Percentiles rank a stretch among this genome's conserved stretches.
Evolutionary conservation across 306 rosid genomes (phyloP).

Genomic region (Cucumis cinereus): DNA sequence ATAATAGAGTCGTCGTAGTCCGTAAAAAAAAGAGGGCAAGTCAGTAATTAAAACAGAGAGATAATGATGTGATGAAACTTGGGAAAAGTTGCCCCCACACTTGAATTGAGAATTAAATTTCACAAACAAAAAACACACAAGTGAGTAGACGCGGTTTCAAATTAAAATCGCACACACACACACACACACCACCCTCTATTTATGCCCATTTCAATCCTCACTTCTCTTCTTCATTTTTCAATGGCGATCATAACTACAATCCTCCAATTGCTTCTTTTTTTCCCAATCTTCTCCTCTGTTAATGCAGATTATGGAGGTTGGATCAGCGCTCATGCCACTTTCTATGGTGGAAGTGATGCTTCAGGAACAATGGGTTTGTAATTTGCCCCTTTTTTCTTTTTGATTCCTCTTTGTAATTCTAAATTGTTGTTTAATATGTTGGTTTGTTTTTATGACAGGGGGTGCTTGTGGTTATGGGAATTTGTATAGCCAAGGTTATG

Average conservation of each 20-base stretch:
- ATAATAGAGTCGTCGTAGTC: no score
- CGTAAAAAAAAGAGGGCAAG: no score
- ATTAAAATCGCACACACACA: no score
- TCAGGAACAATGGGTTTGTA: slow-evolving; percentile 58
- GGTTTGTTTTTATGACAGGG: slow-evolving; percentile 16
- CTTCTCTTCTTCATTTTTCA: slow-evolving; percentile 26
- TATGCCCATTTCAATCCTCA: not conserved
- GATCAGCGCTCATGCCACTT: slow-evolving; percentile 57
- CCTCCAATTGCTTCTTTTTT: slow-evolving; percentile 15
- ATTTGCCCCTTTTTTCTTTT: not conserved
- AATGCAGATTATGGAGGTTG: slow-evolving; percentile 35
- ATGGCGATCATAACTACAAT: not conserved
- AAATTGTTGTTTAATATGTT: not conserved
- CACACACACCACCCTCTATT: not conserved
- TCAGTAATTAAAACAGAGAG: no score
- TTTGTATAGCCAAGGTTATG: slow-evolving; percentile 51
- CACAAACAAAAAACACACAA: no score
- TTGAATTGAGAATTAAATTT: no score
- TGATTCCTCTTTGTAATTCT: not conserved
- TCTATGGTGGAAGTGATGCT: slow-evolving; percentile 63
- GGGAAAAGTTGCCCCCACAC: no score
- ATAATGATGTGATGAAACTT: no score
- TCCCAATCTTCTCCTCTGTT: slow-evolving; percentile 10
- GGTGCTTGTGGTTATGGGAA: slow-evolving; percentile 70
- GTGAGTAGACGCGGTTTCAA: no score